Conservation (phyloP, 306 rosid genomes). For the Cucumis cinereus region DNA sequence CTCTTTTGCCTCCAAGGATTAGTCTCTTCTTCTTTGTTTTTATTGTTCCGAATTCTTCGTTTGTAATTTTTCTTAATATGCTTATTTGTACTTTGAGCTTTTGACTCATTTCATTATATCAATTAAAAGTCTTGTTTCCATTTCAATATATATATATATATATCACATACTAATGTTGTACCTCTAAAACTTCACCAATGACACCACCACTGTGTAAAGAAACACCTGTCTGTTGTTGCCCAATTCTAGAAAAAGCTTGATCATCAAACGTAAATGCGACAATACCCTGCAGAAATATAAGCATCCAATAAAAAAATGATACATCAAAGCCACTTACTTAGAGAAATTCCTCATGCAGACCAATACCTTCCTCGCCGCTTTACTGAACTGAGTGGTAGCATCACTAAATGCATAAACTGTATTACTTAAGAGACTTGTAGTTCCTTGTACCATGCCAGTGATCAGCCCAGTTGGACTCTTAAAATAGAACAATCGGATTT, state of each 20-base stretch:
- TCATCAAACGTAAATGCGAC: slow-evolving; percentile 97
- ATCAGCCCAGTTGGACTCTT: slow-evolving; percentile 90
- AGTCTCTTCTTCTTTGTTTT: no score
- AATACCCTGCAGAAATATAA: slow-evolving; percentile 47
- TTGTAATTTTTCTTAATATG: no score
- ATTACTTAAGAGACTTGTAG: slow-evolving; percentile 83
- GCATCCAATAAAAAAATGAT: slow-evolving; percentile 5
- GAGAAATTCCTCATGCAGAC: slow-evolving; percentile 8
- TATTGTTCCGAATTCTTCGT: no score
- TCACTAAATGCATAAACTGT: slow-evolving; percentile 90
- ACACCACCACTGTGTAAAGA: slow-evolving; percentile 68
- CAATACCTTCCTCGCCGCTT: slow-evolving; percentile 87
- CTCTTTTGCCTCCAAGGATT: no score
- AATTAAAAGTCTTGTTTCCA: no score
- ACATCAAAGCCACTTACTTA: not conserved
- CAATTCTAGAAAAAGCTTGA: slow-evolving; percentile 53
- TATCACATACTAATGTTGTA: slow-evolving; percentile 2
- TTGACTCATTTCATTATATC: no score
- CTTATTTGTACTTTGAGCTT: no score
- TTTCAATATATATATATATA: no score
- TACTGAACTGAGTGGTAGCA: slow-evolving; percentile 92
- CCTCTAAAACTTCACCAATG: slow-evolving; percentile 82
- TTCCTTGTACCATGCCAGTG: slow-evolving; percentile 91
- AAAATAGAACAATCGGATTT: slow-evolving; percentile 14
- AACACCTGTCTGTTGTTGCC: slow-evolving; percentile 46